Evolutionary conservation across 192 early-diverging fungal species (phyloP).

Genomic region (Oehlia diaphana): DNA sequence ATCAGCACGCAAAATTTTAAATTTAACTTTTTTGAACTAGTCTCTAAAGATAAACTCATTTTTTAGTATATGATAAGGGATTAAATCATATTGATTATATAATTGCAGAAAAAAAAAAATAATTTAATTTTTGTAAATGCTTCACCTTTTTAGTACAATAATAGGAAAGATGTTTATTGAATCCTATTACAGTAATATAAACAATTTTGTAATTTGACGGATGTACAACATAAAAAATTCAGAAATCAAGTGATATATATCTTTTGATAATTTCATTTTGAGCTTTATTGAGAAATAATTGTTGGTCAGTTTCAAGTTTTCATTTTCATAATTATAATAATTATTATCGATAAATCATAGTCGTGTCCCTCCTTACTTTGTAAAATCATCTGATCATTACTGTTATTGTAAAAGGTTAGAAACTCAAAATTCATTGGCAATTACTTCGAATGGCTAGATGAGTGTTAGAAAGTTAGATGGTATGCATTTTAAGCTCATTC

Average conservation of each 20-base stretch:
- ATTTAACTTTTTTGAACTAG: too few species aligned
- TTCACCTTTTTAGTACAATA: background rate
- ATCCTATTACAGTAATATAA: slow-evolving; percentile 1
- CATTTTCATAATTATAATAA: background rate
- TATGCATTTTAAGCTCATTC: background rate
- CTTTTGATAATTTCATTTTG: background rate
- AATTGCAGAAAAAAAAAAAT: background rate
- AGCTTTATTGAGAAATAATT: background rate
- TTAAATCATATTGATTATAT: background rate
- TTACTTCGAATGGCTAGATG: background rate
- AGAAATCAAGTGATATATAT: background rate
- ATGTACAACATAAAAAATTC: background rate
- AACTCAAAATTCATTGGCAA: background rate
- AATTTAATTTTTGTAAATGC: background rate
- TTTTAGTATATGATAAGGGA: background rate
- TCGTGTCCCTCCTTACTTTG: background rate
- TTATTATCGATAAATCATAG: background rate
- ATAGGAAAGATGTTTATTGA: background rate
- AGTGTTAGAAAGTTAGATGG: background rate
- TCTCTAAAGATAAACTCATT: too few species aligned
- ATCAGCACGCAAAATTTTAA: too few species aligned
- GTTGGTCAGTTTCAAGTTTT: background rate
- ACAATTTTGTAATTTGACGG: background rate
- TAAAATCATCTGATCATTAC: background rate
- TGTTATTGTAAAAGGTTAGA: background rate